A percentile compares a stretch with the other conserved stretches of the same genome.
Conservation (phyloP, 805 yeast genomes). For the Yarrowia divulgata region DNA sequence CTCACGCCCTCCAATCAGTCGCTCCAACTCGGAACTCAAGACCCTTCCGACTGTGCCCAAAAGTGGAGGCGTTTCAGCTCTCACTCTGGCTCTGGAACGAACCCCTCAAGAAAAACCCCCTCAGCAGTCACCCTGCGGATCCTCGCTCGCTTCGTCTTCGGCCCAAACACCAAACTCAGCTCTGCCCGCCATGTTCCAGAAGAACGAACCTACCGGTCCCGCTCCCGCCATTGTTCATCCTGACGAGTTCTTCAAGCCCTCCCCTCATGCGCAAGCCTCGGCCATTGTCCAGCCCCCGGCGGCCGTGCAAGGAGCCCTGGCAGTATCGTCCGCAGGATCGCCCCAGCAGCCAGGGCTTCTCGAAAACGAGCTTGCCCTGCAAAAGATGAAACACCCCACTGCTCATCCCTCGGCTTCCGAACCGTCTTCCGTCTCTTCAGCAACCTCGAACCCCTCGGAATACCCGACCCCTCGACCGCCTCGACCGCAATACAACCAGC, state of each 20-base stretch:
- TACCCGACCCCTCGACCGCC: constrained; percentile 20
- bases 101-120: constrained; percentile 11
- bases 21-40: constrained; percentile 33
- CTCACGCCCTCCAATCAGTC: constrained; percentile 29
- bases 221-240: constrained; percentile 27
- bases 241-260: constrained; percentile 31
- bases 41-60: constrained; percentile 25
- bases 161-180: constrained; percentile 27
- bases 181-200: constrained; percentile 32
- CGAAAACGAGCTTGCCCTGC: constrained; percentile 29
- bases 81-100: constrained; percentile 24
- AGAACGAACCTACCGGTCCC: constrained; percentile 12
- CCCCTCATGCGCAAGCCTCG: constrained; percentile 7
- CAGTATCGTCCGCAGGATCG: constrained; percentile 11
- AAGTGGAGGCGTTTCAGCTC: constrained; percentile 23
- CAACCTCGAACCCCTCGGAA: constrained; percentile 6
- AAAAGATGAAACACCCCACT: constrained; percentile 5
- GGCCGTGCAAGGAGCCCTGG: neutral
- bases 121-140: constrained; percentile 1
- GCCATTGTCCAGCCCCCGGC: constrained; percentile 19
- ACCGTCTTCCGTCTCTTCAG: constrained; percentile 16
- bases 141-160: constrained; percentile 8
- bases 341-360: constrained; percentile 22
- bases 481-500: constrained; percentile 29
- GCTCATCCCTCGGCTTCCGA: constrained; percentile 13